Evolutionary conservation across 768 basidiomycete genomes (phyloP), one percentile per base, ranked within the genome.

Genomic region (Obba rivulosa): DNA sequence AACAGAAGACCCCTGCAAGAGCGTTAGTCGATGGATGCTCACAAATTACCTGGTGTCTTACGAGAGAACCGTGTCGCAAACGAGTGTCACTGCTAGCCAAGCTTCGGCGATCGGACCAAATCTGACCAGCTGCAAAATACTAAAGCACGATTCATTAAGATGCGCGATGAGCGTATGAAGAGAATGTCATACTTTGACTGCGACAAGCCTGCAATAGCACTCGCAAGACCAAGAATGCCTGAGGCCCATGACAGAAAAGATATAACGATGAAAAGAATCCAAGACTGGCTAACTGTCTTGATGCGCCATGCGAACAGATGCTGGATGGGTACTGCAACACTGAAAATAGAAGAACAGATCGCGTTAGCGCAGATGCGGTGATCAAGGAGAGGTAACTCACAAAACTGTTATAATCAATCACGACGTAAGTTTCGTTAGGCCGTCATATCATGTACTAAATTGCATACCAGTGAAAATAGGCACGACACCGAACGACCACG

Each of bases 251-350:
- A 48, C 9, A 48, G 46, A 11, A 16, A 13, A 39, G 46, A 41
- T 14, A 48, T 14, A n/a, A 48, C 8, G 13, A 8, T 14, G 34
- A 34, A 42, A 20, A 48, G n/a, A 16, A 13, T 10, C 28, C 39
- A 34, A 8, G 46, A 41, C 31, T 48, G 39, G 3, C 39, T 48
- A 41, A 48, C 41, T n/a, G 24, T 39, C 40, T 42, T 41, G 25
- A 48, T 48, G 20, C 46, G 46, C 46, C 46, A 48, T 2, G 46
- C 46, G 41, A 48, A 48, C 18, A 48, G 34, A 9, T 48, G 46
- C 40, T 48, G 46, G 14, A 48, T 48, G 3, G 46, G 46, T 39
- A 21, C 31, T 16, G 46, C 21, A 2, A 42, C 41, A 3, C 46
- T 48, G 37, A 35, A n/a, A 43, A 3, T 16, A 34, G 37, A 46